Evolutionary conservation across 768 basidiomycete species (phyloP), one percentile per base, ranked within the genome.

Genomic region (Trametes gibbosa): DNA sequence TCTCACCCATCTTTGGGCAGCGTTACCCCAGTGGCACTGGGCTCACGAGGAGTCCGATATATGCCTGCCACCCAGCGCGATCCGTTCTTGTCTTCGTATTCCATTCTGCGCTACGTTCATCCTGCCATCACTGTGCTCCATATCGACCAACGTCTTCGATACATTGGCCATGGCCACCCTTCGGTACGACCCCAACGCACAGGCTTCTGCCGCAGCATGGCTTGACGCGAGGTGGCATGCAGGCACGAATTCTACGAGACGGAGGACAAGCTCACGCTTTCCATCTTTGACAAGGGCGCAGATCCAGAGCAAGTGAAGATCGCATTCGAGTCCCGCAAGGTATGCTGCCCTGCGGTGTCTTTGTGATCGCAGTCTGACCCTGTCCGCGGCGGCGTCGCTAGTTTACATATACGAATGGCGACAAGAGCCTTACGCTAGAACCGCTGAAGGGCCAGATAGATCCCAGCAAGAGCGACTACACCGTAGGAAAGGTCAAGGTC

Each of bases 181-280:
- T 2, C 51, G 63, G 59, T 61, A 27, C 16, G 63, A 21, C 25
- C 17, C 27, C 12, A 48, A 1, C 10, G 27, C 21, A 49, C 37
- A 24, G 14, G 29, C 17, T 17, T n/a, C 21, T 12, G 25, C 39
- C 34, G 12, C n/a, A 12, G 19, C 14, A 53, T 6, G 2, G 25
- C 27, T 45, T 50, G 35, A 51, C 13, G 17, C 14, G 50, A 10
- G 8, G n/a, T 27, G 24, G 45, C 47, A 34, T 57, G 37, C 60
- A 92, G 90, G 72, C 85, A 93, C 75, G 90, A 92, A 71, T 94
- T 89, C 72, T 94, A 93, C 72, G 92, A 94, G 74, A 89, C 86
- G 13, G 91, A 93, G 65, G 89, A 92, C 59, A 79, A 69, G 62
- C 69, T 92, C 55, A 88, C 77, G 19, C 70, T 94, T 66, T 86